Evolutionary conservation across 2,329 filamentous ascomycete species (phyloP), one percentile per base, ranked within the genome.

Genomic region (Didymella glomerata): DNA sequence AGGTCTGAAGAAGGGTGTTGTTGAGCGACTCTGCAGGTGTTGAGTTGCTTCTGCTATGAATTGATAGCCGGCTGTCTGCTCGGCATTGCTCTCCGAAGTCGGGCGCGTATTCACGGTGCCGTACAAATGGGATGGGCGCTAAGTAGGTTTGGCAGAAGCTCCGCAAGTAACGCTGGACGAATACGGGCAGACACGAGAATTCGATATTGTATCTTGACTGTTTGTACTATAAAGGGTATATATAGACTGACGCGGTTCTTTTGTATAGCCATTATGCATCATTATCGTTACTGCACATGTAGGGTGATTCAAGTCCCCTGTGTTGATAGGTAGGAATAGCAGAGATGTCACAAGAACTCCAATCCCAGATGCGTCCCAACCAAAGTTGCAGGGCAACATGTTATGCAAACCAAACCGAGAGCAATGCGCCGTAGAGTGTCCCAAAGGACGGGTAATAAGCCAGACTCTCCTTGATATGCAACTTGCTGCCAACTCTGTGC

Each of bases 241-340:
- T 57, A 51, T 54, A 51, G 46, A 59, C 46, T 53, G 49, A 54
- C 50, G 50, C 56, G 41, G n/a, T 54, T 47, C 42, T 63, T 63
- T 62, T 65, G 25, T 63, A 55, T 56, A 57, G 52, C 64, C 60
- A 62, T 67, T 63, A 67, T 67, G 62, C 58, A 65, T 67, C 62
- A 54, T 65, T 50, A 34, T 64, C 60, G 52, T 65, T 57, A 58
- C 50, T 62, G 55, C 55, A 58, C 57, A 60, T 61, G 34, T 52
- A 55, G 48, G 55, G 51, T 56, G 38, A 51, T 54, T 44, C 56
- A 54, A 36, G 50, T 54, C 50, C 56, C 56, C 56, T 46, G 5
- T 49, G 49, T 52, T 51, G 50, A 55, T 54, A 50, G 41, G 24
- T 44, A 47, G 22, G 30, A 28, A 54, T 45, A 57, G 45, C 48